phyloP scores from a whole-genome alignment of 2,329 filamentous ascomycete species.

The Tolypocladium amazonense region DNA sequence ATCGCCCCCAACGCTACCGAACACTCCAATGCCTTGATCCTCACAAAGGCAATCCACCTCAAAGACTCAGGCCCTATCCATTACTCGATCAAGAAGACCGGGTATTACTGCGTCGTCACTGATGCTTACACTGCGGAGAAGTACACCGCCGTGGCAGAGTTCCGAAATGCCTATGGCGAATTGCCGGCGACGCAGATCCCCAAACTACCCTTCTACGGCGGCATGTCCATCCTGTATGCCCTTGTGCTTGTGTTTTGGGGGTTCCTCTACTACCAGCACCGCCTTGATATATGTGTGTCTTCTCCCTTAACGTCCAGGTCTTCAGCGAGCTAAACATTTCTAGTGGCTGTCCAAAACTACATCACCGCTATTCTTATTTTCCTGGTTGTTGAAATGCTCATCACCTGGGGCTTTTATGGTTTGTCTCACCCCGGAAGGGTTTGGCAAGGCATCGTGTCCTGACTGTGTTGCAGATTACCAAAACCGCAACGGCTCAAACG shows the following conservation, averaged over 20 bases:
- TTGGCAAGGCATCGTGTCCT: constrained; percentile 13
- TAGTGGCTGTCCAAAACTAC: constrained; percentile 94
- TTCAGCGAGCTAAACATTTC: constrained; percentile 3
- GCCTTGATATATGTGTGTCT: constrained; percentile 70
- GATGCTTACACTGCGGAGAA: constrained; percentile 55
- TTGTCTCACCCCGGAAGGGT: constrained; percentile 13
- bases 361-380: constrained; percentile 96
- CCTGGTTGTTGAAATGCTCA: constrained; percentile 88
- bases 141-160: constrained; percentile 77
- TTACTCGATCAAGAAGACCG: constrained; percentile 79
- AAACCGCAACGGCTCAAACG: constrained; percentile 78
- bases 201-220: constrained; percentile 94
- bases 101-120: constrained; percentile 90
- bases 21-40: constrained; percentile 58
- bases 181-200: constrained; percentile 91
- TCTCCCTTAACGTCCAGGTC: neutral
- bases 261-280: constrained; percentile 90
- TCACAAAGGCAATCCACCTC: constrained; percentile 73
- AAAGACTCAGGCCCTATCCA: constrained; percentile 65
- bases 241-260: constrained; percentile 78
- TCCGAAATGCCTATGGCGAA: constrained; percentile 93
- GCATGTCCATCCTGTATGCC: constrained; percentile 86
- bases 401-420: constrained; percentile 98
- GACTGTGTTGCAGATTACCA: constrained; percentile 61
- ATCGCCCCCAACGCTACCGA: constrained; percentile 65